Conservation (phyloP, 331 rosid genomes). For the Cucumis variabilis region DNA sequence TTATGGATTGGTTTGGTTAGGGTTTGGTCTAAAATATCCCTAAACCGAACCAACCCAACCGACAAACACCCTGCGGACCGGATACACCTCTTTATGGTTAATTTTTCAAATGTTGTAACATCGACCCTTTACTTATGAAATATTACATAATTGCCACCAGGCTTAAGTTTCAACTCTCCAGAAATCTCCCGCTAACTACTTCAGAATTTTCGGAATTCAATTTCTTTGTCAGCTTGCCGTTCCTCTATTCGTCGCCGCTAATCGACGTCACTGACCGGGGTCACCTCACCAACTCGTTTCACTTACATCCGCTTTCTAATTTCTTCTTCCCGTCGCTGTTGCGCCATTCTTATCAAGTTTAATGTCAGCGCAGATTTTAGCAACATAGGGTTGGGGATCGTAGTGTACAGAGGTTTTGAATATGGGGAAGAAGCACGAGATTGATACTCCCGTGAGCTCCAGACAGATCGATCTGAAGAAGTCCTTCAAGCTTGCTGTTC, state of each 20-base stretch:
- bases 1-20: too few relatives aligned
- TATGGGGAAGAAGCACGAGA: conserved; percentile 12
- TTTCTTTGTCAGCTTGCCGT: not conserved
- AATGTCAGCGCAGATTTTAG: not conserved
- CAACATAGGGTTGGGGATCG: conserved; percentile 21
- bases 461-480: conserved; percentile 65
- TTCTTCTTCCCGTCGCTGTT: not conserved
- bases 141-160: not conserved
- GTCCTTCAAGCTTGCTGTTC: conserved; percentile 69
- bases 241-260: not conserved
- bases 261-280: not conserved
- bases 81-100: not conserved
- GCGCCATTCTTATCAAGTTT: not conserved
- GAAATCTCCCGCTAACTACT: conserved; percentile 16
- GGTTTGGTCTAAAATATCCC: too few relatives aligned
- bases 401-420: not conserved
- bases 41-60: too few relatives aligned
- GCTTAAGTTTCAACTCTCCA: not conserved
- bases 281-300: not conserved
- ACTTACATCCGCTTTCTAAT: not conserved
- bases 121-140: not conserved
- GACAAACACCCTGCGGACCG: too few relatives aligned
- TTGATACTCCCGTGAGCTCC: conserved; percentile 48
- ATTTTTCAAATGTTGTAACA: not conserved
- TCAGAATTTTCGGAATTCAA: not conserved